These are phyloP conservation scores for Herpetospermum pedunculosum DNA, from an alignment of 306 rosid genomes.

Conservation along the genomic window DNA sequence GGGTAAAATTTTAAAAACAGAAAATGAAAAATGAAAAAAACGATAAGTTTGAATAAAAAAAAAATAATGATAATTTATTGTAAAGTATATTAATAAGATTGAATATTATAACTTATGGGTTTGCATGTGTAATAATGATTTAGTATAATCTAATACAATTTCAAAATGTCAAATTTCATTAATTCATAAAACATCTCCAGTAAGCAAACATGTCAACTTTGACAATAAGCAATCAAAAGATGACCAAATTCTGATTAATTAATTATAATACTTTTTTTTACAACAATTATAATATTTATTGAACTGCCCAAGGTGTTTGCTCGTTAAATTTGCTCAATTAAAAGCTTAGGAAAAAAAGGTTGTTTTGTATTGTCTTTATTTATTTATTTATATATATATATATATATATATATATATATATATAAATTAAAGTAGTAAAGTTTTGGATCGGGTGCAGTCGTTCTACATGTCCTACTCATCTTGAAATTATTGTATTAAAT, in stretches of 20 bases:
- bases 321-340: background rate
- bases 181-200: background rate
- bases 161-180: background rate
- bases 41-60: too few species aligned
- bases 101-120: background rate
- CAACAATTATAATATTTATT: background rate
- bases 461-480: background rate
- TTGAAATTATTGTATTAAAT: background rate
- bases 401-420: background rate
- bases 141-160: background rate
- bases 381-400: background rate
- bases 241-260: background rate
- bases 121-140: background rate
- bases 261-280: background rate
- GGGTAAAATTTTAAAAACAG: too few species aligned
- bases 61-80: too few species aligned
- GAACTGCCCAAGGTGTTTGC: background rate
- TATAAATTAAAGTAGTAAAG: background rate
- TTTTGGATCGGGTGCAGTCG: background rate
- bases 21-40: too few species aligned
- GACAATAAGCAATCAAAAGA: background rate
- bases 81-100: background rate
- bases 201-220: background rate
- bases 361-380: background rate
- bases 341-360: background rate